phyloP scores from a whole-genome alignment of 2,329 filamentous ascomycete species.

The Penicillium crustosum region DNA sequence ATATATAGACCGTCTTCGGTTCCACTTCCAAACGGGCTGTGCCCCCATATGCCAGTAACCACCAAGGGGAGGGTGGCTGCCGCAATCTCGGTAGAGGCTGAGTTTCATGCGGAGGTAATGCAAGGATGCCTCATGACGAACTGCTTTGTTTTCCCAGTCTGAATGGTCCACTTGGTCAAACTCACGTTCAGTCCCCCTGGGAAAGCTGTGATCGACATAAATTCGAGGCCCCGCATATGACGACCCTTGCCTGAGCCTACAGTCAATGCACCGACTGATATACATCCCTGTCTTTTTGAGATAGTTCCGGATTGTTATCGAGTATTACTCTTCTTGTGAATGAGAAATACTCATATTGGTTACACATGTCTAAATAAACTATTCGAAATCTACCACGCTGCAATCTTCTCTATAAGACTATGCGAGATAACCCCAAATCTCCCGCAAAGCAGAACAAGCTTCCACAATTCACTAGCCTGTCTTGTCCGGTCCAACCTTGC shows the following conservation, averaged over 20 bases:
- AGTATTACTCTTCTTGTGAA: neutral
- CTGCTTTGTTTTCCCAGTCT: neutral
- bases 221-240: neutral
- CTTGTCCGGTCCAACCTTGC: neutral
- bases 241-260: slow-evolving; percentile 10
- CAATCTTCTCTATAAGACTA: neutral
- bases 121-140: neutral
- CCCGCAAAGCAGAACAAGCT: neutral
- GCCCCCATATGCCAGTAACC: neutral
- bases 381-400: neutral
- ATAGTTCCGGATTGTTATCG: neutral
- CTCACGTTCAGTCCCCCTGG: neutral
- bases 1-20: neutral
- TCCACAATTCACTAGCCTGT: neutral
- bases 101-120: neutral
- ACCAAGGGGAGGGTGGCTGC: neutral
- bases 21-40: neutral
- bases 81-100: neutral
- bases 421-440: neutral
- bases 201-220: neutral
- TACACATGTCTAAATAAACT: neutral
- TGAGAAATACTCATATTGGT: neutral
- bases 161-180: neutral
- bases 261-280: neutral
- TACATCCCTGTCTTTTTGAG: neutral